Evolutionary conservation across 164 flowering plant genomes (phyloP).

Genomic region (Vitis riparia): DNA sequence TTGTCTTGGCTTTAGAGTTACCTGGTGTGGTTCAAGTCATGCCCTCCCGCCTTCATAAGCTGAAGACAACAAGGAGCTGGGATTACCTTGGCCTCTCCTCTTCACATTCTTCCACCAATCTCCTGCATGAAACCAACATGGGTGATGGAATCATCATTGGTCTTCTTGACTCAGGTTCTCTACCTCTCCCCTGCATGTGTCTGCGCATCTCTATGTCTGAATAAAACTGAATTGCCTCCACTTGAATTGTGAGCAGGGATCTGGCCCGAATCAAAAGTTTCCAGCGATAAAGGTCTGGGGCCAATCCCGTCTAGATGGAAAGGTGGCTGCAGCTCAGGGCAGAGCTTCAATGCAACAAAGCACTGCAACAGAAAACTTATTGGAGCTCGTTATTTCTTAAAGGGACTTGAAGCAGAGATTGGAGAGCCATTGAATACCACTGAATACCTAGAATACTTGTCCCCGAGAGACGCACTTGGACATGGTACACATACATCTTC

Average conservation of each 20-base stretch:
- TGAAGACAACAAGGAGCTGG: constrained; percentile 19
- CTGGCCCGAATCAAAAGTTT: constrained; percentile 11
- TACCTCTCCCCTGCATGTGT: too few species aligned
- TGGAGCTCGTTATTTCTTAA: constrained; percentile 17
- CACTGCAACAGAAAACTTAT: constrained; percentile 19
- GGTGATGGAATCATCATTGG: constrained; percentile 14
- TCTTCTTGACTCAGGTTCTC: constrained; percentile 14
- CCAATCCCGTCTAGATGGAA: constrained; percentile 8
- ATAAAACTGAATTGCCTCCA: too few species aligned
- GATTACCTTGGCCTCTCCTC: constrained; percentile 15
- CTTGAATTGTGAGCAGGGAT: constrained; percentile 2
- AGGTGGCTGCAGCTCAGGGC: constrained; percentile 1
- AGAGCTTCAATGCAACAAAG: constrained; percentile 4
- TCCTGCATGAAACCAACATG: constrained; percentile 5
- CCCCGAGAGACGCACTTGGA: constrained; percentile 11
- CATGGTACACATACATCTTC: constrained; percentile 19
- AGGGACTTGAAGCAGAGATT: background rate
- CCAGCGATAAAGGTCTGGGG: constrained; percentile 5
- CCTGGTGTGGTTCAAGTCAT: constrained; percentile 17
- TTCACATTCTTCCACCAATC: background rate
- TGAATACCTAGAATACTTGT: background rate
- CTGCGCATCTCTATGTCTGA: too few species aligned
- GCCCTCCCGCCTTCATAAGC: constrained; percentile 8
- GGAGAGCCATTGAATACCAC: background rate
- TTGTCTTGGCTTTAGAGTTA: background rate